Base-by-base conservation (phyloP, 2,329 filamentous ascomycete genomes). In the Lachnellula arida region DNA sequence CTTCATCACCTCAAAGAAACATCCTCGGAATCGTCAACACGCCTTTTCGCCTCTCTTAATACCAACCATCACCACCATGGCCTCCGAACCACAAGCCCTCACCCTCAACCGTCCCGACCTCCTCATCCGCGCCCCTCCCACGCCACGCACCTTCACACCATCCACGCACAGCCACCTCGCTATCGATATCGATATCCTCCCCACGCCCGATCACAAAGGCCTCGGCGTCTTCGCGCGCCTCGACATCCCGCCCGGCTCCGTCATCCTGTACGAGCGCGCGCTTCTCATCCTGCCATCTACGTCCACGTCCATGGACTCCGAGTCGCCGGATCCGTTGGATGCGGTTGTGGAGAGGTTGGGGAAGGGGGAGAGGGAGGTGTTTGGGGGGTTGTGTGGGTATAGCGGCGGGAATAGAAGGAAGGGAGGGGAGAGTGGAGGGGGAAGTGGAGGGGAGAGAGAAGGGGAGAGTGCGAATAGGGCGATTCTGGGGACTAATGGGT, bases 401-500 rank as follows among this genome's bases (percentile, higher is more conserved):
- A 46, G 17, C 14, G n/a, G 42, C 11, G 14, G 42, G 11, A 9
- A 6, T 23, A 46, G n/a, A 14, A 40, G 37, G 37, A 9, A 9
- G 37, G 37, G 12, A 39, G 5, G 37, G 5, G 37, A 9, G 9
- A 39, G 1, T 39, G n/a, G 12, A 39, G 4, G 37, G 2, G 14
- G 12, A 40, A 5, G 2, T 2, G n/a, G 6, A 9, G 12, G 15
- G 4, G n/a, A n/a, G 15, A n/a, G 37, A 6, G 9, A n/a, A 14
- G 11, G 49, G 7, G 63, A 63, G 35, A 60, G 58, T 1, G 34
- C 46, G 5, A 57, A 58, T 35, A 43, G 59, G 12, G 60, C 54
- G 12, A 64, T 67, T 40, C 25, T 68, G 14, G 61, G 63, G 42
- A 60, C 52, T 23, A 67, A 68, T 56, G 62, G 60, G 2, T 67